Conservation (phyloP, 768 basidiomycete genomes). For the Pleurotus platypus region DNA sequence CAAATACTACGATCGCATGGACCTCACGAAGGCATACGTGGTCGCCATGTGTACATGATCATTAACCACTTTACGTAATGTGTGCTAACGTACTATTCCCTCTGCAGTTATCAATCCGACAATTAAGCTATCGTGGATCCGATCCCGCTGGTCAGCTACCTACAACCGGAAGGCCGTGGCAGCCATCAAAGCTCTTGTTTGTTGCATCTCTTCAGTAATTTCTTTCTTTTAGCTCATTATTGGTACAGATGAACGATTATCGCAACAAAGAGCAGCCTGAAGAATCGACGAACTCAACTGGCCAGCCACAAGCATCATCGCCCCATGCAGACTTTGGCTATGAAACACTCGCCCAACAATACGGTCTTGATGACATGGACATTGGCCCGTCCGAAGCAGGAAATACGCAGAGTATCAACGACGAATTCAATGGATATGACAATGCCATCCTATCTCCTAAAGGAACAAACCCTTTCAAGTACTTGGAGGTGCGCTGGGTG, state of each 20-base stretch:
- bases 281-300: too few species aligned
- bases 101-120: constrained; percentile 15
- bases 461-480: background rate
- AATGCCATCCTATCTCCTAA: background rate
- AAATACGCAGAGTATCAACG: background rate
- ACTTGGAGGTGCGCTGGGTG: background rate
- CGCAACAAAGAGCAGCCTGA: background rate
- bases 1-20: constrained; percentile 11
- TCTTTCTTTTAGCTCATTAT: background rate
- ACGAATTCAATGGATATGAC: constrained; percentile 1
- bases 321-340: background rate
- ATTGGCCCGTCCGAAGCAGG: background rate
- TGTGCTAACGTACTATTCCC: background rate
- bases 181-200: constrained; percentile 12
- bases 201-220: background rate
- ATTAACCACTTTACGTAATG: background rate
- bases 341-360: background rate
- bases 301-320: too few species aligned
- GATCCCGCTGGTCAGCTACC: constrained; percentile 13
- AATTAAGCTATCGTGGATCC: constrained; percentile 14
- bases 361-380: constrained; percentile 7
- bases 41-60: constrained; percentile 8
- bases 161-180: constrained; percentile 10
- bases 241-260: constrained; percentile 12
- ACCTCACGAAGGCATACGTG: constrained; percentile 10